Base-by-base conservation (phyloP, 768 basidiomycete genomes). In the Peribolospora baueri region DNA sequence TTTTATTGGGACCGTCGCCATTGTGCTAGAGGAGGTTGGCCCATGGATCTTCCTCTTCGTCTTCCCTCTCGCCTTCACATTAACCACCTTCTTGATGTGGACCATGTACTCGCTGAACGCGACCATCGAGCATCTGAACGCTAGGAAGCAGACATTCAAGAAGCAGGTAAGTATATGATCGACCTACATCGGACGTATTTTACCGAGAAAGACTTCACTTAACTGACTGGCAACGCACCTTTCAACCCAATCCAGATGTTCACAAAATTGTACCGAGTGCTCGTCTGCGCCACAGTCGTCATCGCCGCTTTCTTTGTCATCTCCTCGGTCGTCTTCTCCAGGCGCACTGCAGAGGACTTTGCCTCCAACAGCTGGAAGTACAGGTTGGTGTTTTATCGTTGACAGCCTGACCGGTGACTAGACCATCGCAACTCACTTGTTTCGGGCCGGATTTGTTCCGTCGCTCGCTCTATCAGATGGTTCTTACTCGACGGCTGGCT, bases 41-140 rank as follows among this genome's bases (percentile, higher is more conserved):
- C 85, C 51, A 74, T 93, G 38, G 40, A 37, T 65, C 52, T 71
- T 98, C 58, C 65, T 93, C 61, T 87, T 97, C 65, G 83, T 97
- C 58, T 79, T 95, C 57, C 93, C 93, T 5, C 73, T 98, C 51
- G 84, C 91, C 1, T 82, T 97, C 68, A 88, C 87, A 1, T 73
- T 98, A n/a, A 91, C 87, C 56, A 80, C 81, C 1, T 98, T 95
- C 73, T 74, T 98, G 37, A 74, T 91, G 59, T 97, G 91, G 91
- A 95, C 91, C 62, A 80, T 54, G 59, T 59, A 52, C 45, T 57
- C 50, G 8, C 52, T 64, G 50, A 51, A 66, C 84, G 86, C 80
- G 9, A 98, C 93, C 0, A 90, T 93, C 65, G 69, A 74, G 4
- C 84, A 95, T 66, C 76, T 98, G 14, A 76, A 76, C 38, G 75